These are phyloP conservation scores for Lophiotrema nucula DNA, from an alignment of 495 filamentous ascomycete genomes.

Conservation along the genomic window DNA sequence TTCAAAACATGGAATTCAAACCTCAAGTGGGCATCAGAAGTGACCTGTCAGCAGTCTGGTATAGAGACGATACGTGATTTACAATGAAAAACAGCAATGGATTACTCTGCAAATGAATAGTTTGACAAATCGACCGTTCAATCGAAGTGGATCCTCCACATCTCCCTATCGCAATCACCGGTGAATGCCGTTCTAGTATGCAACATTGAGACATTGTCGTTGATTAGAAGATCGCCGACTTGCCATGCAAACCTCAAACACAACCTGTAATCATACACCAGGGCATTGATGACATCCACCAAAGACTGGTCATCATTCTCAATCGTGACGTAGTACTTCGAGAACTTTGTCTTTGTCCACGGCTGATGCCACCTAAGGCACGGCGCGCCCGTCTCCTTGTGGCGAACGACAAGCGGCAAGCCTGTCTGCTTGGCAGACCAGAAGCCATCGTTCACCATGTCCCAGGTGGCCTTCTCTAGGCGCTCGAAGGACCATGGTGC, in stretches of 20 bases:
- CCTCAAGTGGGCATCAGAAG: no score
- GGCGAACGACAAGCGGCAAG: constrained; percentile 51
- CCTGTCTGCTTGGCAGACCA: constrained; percentile 44
- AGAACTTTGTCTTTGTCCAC: constrained; percentile 54
- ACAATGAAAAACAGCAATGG: no score
- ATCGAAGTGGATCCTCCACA: no score
- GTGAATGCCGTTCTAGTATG: no score
- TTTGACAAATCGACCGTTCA: no score
- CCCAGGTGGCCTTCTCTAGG: constrained; percentile 46
- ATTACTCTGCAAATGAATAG: no score
- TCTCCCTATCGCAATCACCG: no score
- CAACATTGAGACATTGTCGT: no score
- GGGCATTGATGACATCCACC: constrained; percentile 37
- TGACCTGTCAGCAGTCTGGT: no score
- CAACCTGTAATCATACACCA: constrained; percentile 53
- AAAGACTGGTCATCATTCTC: constrained; percentile 40
- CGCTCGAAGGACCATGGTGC: constrained; percentile 41
- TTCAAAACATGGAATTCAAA: no score
- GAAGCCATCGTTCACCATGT: constrained; percentile 45
- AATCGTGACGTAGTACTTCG: constrained; percentile 48
- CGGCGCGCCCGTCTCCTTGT: constrained; percentile 45
- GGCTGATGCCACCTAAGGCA: constrained; percentile 57
- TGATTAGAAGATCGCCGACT: no score
- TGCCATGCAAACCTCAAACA: constrained; percentile 51
- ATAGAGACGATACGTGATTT: no score